phyloP scores from a whole-genome alignment of 208 protist species.

The Crithidia expoeki region DNA sequence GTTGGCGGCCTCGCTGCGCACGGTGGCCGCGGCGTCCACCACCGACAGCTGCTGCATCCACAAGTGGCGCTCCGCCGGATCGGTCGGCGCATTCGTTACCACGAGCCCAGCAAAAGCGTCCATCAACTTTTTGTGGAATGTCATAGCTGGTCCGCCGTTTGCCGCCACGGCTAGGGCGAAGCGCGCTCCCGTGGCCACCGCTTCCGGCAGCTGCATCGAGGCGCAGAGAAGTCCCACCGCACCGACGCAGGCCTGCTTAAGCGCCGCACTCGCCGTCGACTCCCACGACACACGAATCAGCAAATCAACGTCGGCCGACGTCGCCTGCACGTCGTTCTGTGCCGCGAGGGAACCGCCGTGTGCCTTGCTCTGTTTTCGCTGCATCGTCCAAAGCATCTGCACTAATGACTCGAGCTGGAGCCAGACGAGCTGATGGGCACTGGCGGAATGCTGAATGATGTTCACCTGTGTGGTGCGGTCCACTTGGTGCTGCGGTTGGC shows the following conservation, averaged over 20 bases:
- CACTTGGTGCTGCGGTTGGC: background rate
- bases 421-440: conserved; percentile 60
- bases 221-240: conserved; percentile 49
- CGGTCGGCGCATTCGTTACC: conserved; percentile 16
- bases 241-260: conserved; percentile 62
- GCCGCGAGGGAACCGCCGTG: conserved; percentile 20
- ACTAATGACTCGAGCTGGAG: conserved; percentile 71
- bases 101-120: conserved; percentile 19
- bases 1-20: conserved; percentile 82
- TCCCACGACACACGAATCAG: conserved; percentile 73
- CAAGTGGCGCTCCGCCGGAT: conserved; percentile 23
- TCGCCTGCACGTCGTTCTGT: conserved; percentile 48
- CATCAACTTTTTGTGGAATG: conserved; percentile 17
- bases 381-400: conserved; percentile 80
- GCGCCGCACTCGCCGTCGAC: conserved; percentile 35
- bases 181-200: conserved; percentile 41
- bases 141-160: conserved; percentile 18
- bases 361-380: conserved; percentile 68
- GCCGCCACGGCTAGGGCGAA: conserved; percentile 51
- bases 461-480: background rate
- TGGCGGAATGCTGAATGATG: conserved; percentile 40
- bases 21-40: conserved; percentile 49
- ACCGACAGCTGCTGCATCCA: conserved; percentile 53
- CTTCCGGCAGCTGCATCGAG: conserved; percentile 42
- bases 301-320: conserved; percentile 58